A percentile compares a stretch with the other conserved stretches of the same genome.
Evolutionary conservation across 1,284 basidiomycete genomes (phyloP).

Genomic region (Puccinia novopanici): DNA sequence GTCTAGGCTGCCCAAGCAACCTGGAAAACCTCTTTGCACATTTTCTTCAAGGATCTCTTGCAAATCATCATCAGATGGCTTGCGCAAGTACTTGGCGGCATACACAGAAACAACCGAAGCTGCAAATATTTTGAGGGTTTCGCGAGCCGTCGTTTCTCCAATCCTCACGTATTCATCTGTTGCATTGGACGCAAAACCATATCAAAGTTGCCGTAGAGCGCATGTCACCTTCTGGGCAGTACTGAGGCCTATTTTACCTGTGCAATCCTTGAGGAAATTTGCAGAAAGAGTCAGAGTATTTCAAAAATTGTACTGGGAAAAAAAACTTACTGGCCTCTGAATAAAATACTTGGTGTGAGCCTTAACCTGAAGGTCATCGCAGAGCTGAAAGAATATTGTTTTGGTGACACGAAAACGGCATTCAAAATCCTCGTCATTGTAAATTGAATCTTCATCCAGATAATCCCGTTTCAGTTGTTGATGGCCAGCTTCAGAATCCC

Average conservation of each 20-base stretch:
- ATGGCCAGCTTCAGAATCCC: neutral
- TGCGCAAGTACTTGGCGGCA: neutral
- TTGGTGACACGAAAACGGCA: neutral
- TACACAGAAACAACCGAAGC: neutral
- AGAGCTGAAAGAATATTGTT: neutral
- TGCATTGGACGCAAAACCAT: slow-evolving; percentile 15
- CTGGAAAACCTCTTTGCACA: slow-evolving; percentile 7
- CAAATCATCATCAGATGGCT: neutral
- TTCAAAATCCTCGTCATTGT: neutral
- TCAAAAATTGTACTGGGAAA: neutral
- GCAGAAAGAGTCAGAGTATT: neutral
- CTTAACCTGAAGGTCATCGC: slow-evolving; percentile 18
- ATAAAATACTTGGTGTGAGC: neutral
- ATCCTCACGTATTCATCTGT: slow-evolving; percentile 4
- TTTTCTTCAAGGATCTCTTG: neutral
- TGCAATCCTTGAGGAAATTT: neutral
- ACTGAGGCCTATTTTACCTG: neutral
- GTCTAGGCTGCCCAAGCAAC: slow-evolving; percentile 14
- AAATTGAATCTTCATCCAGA: neutral
- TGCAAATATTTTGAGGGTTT: neutral
- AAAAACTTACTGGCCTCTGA: neutral
- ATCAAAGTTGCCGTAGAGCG: slow-evolving; percentile 5
- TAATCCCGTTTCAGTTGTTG: neutral
- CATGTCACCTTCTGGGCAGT: neutral
- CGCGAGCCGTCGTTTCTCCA: neutral